phyloP scores from a whole-genome alignment of 1,284 basidiomycete genomes.

The Laetiporus sulphureus region DNA sequence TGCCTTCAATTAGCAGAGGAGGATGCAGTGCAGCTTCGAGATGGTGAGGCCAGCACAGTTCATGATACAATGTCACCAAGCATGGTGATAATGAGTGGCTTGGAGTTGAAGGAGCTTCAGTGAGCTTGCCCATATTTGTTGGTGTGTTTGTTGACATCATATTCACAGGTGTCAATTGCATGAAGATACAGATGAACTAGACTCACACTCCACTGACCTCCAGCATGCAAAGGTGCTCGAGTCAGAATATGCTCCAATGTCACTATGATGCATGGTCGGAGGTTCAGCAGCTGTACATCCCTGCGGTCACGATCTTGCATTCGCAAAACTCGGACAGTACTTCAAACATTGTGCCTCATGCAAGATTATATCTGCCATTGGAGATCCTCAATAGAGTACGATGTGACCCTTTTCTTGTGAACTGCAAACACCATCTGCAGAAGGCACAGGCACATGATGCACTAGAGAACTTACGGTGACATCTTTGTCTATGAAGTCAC shows the following conservation, averaged over 20 bases:
- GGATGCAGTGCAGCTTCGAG: slow-evolving; percentile 5
- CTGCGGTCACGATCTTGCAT: not conserved
- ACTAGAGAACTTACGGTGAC: slow-evolving; percentile 6
- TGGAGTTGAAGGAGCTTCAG: slow-evolving; percentile 16
- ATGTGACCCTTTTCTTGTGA: not conserved
- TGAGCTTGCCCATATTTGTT: slow-evolving; percentile 2
- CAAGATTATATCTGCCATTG: not conserved
- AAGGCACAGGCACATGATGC: slow-evolving; percentile 7
- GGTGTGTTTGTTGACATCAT: not conserved
- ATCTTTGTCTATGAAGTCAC: slow-evolving; percentile 5
- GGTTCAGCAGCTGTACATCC: slow-evolving; percentile 8
- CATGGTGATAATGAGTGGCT: slow-evolving; percentile 8
- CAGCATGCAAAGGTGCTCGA: slow-evolving; percentile 5
- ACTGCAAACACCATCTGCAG: slow-evolving; percentile 5
- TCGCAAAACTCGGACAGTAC: not conserved
- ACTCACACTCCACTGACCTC: slow-evolving; percentile 2
- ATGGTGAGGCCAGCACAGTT: not conserved
- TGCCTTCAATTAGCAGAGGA: slow-evolving; percentile 10
- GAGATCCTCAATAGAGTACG: not conserved
- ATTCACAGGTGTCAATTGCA: not conserved
- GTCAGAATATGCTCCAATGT: slow-evolving; percentile 4
- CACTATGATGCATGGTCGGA: slow-evolving; percentile 7
- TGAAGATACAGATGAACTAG: not conserved
- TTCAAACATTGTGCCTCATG: not conserved
- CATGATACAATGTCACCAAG: slow-evolving; percentile 6